A percentile compares a stretch with the other conserved stretches of the same genome.
phyloP scores from a whole-genome alignment of 306 rosid species.

The Lathyrus oleraceus region DNA sequence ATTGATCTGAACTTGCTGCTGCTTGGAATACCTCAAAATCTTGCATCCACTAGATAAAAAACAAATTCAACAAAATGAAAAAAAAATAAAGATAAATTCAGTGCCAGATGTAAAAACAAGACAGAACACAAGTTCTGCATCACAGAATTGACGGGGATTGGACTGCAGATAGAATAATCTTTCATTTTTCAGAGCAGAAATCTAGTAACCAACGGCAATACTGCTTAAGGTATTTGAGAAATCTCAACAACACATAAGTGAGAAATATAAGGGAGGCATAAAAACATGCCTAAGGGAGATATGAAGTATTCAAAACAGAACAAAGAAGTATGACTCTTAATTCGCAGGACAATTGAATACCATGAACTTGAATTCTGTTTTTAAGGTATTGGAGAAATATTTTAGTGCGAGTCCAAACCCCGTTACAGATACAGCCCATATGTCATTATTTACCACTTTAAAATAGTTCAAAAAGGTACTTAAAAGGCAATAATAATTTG shows the following conservation, averaged over 20 bases:
- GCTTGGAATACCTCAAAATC: slow-evolving; percentile 27
- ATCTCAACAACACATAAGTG: too few relatives aligned
- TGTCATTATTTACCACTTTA: slow-evolving; percentile 1
- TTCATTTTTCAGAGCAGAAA: neutral
- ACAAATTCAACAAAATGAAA: slow-evolving; percentile 9
- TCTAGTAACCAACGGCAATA: slow-evolving; percentile 2
- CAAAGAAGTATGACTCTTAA: slow-evolving; percentile 19
- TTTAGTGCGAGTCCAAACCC: neutral
- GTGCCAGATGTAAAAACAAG: slow-evolving; percentile 13
- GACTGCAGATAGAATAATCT: neutral
- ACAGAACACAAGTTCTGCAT: neutral
- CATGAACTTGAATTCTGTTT: slow-evolving; percentile 9
- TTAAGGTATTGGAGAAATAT: neutral
- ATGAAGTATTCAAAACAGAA: slow-evolving; percentile 20
- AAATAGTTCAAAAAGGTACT: neutral
- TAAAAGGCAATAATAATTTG: neutral
- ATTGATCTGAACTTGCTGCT: slow-evolving; percentile 19
- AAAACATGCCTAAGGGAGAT: neutral
- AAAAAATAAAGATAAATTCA: neutral
- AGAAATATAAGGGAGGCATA: neutral
- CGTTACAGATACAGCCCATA: neutral
- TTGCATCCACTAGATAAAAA: slow-evolving; percentile 24
- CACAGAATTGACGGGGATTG: neutral
- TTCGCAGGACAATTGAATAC: neutral
- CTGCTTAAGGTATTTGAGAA: neutral